These are phyloP conservation scores for Euclidium syriacum DNA, from an alignment of 345 rosid genomes.

Conservation along the genomic window DNA sequence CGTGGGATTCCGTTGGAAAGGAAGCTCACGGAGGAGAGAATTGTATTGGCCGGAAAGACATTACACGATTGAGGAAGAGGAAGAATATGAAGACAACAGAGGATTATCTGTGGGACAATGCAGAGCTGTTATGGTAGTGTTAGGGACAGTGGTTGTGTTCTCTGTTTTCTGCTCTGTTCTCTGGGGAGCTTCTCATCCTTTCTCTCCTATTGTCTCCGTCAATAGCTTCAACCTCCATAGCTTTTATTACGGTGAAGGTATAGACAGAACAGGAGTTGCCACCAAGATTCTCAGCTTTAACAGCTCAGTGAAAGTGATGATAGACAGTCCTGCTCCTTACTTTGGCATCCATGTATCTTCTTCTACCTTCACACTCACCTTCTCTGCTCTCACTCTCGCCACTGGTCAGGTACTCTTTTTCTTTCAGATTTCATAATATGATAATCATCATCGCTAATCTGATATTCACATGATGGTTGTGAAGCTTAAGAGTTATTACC, in stretches of 20 bases:
- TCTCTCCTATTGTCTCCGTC: conserved; percentile 46
- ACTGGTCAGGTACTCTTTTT: conserved; percentile 53
- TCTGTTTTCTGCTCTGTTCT: conserved; percentile 64
- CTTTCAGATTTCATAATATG: not conserved
- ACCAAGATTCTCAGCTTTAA: conserved; percentile 66
- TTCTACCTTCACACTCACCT: conserved; percentile 52
- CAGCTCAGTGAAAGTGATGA: conserved; percentile 52
- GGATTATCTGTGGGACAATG: conserved; percentile 44
- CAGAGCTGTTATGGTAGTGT: conserved; percentile 48
- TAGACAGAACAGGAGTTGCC: conserved; percentile 72
- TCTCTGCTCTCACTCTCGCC: conserved; percentile 56
- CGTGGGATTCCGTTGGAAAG: conserved; percentile 45
- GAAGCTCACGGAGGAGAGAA: conserved; percentile 49
- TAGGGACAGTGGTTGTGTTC: conserved; percentile 45
- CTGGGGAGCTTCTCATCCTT: conserved; percentile 81
- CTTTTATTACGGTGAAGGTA: conserved; percentile 70
- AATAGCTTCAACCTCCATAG: conserved; percentile 57
- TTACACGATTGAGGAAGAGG: conserved; percentile 66
- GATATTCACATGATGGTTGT: not conserved
- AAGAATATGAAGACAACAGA: conserved; percentile 31
- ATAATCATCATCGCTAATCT: not conserved
- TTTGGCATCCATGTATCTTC: conserved; percentile 81
- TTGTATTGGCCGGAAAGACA: conserved; percentile 69
- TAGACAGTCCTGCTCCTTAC: conserved; percentile 69
- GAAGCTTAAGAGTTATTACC: conserved; percentile 68